Evolutionary conservation across 495 filamentous ascomycete genomes (phyloP), one percentile per base, ranked within the genome.

Genomic region (Aeminium ludgeri): DNA sequence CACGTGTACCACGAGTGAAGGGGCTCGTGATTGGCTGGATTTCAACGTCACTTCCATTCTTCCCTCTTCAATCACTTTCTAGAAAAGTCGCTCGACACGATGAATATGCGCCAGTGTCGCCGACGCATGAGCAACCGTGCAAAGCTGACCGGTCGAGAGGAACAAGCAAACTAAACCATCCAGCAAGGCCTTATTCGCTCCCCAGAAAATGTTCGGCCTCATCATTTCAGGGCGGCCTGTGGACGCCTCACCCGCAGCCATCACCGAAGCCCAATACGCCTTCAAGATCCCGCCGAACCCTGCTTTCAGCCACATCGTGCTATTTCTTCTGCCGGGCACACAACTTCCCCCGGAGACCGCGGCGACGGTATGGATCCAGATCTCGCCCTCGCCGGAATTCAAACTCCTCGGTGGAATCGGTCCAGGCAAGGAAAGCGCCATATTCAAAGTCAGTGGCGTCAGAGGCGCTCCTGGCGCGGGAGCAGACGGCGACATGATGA

Each of bases 261-360:
- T 83, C 23, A 72, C 74, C 45, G 58, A 70, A 7, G 78, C 74
- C 10, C 76, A 81, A 60, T 80, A 73, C 58, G 69, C 75, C 35
- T 80, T 82, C 62, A 17, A 20, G 20, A 65, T 82, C 52, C 65
- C 74, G 1, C 50, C 67, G 5, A 48, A 47, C n/a, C 68, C 74
- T 0, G 35, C 62, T 18, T 85, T 92, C 66, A 70, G 66, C 33
- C 84, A 95, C 49, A 62, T 99, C 40, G 79, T 82, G 46, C 73
- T 94, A 47, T 96, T 99, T 66, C 64, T 95, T 30, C 75, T 93
- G 6, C 89, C 89, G 1, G 82, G 80, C 36, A 68, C 74, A 6
- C 57, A 66, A 20, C 69, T 97, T 0, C 86, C 86, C 0, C 66
- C 66, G 3, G 72, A 72, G 49, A 81, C 81, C 32, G 85, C 81